Evolutionary conservation across 2,329 filamentous ascomycete species (phyloP), one percentile per base, ranked within the genome.

Genomic region (Aureobasidium sp.): DNA sequence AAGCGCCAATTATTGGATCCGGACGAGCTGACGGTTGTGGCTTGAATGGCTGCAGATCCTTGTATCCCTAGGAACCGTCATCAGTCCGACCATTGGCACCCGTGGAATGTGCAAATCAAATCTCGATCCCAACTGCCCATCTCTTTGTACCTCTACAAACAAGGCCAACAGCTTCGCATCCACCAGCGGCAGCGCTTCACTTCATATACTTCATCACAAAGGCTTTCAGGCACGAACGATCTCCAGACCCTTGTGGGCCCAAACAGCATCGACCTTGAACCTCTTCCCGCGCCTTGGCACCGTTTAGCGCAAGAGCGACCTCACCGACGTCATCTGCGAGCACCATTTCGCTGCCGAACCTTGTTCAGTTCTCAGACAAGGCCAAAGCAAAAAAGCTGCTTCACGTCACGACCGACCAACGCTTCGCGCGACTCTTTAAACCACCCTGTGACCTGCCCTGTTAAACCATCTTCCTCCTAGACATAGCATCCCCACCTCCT

Each of bases 11-110:
- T 31, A 37, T 39, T 37, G 37, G 37, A 17, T 31, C 50, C 45
- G 8, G 54, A 12, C 54, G 24, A 33, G 42, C 45, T 60, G 56
- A 60, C 57, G 57, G 45, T 42, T 60, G 57, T 60, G 57, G 57
- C 57, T 60, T 59, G 54, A 57, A 19, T 19, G 15, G 15, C 11
- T 60, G 29, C 40, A 44, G 56, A 48, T 42, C 37, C 35, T 40
- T 33, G 57, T 60, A 60, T 60, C 57, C 57, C 57, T 40, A 24
- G 57, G 15, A 35, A 60, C 57, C 15, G 29, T n/a, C 44, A 42
- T 50, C 35, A 24, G 24, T 35, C 45, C 14, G 35, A 49, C 48
- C 31, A 35, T 57, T 33, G 14, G 48, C 40, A 52, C 22, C 45
- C 14, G 29, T 31, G 39, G 42, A 59, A 58, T 59, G 37, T 35